Conservation (phyloP, 2,329 filamentous ascomycete species). For the Phoma sp. region DNA sequence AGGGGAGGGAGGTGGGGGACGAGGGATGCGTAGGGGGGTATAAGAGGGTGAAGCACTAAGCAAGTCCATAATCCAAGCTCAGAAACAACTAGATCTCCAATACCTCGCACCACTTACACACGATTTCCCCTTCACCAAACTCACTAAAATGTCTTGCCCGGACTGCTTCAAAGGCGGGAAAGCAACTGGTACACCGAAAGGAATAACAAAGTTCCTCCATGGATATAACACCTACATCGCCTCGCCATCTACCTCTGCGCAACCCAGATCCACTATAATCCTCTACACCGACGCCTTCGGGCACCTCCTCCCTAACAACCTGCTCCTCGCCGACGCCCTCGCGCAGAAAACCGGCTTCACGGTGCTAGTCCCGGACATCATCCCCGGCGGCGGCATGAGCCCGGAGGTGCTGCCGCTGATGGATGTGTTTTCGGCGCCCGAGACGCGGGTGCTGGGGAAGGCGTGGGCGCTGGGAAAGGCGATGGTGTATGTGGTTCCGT, state of each 20-base stretch:
- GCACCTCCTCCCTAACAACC: conserved; percentile 32
- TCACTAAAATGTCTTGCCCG: conserved; percentile 28
- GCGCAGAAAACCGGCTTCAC: conserved; percentile 19
- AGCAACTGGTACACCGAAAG: conserved; percentile 24
- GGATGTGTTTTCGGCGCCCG: conserved; percentile 12
- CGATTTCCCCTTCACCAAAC: no score
- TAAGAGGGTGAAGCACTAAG: no score
- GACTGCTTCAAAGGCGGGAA: conserved; percentile 32
- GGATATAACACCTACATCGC: conserved; percentile 30
- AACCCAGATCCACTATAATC: conserved; percentile 26
- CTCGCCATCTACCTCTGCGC: not conserved
- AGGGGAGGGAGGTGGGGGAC: no score
- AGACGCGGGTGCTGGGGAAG: conserved; percentile 1
- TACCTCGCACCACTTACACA: no score
- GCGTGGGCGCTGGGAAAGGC: not conserved
- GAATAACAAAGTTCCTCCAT: conserved; percentile 13
- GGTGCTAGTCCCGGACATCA: conserved; percentile 34
- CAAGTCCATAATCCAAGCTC: no score
- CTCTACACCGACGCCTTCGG: conserved; percentile 35
- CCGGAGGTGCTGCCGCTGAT: conserved; percentile 14
- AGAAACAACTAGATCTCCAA: no score
- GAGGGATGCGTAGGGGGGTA: no score
- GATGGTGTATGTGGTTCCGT: conserved; percentile 15
- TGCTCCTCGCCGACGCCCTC: conserved; percentile 33
- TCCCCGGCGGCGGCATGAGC: conserved; percentile 27